Percentiles rank a stretch among this genome's conserved stretches.
Evolutionary conservation across 2,329 filamentous ascomycete species (phyloP).

Genomic region (Aspergillus aculeatinus): DNA sequence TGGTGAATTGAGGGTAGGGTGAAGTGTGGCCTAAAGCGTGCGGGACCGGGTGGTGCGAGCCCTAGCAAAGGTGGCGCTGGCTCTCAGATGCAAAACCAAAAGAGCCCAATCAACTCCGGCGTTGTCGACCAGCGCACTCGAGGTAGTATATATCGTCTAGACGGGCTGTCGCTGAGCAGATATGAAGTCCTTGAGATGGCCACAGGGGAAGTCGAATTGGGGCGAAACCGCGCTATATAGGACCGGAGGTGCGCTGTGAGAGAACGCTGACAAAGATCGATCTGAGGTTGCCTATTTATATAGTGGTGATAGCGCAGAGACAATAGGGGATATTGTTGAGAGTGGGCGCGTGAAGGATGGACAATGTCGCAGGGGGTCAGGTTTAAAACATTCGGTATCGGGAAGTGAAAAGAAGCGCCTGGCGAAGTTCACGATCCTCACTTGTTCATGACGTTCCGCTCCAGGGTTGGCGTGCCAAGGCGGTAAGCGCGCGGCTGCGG

Average conservation of each 20-base stretch:
- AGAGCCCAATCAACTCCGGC: neutral
- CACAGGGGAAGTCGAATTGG: constrained; percentile 2
- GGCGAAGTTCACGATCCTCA: constrained; percentile 14
- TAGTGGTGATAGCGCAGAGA: neutral
- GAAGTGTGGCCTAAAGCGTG: constrained; percentile 11
- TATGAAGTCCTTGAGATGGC: constrained; percentile 12
- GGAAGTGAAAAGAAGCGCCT: constrained; percentile 21
- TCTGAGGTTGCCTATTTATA: neutral
- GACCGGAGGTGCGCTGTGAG: neutral
- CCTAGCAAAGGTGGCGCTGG: constrained; percentile 3
- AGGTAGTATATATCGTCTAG: neutral
- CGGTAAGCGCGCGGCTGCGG: constrained; percentile 33
- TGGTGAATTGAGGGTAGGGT: constrained; percentile 43
- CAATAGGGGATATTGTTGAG: neutral
- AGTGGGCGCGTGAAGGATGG: constrained; percentile 14
- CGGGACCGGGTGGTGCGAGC: constrained; percentile 9
- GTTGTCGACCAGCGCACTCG: neutral
- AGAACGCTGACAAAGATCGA: neutral
- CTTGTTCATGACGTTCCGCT: constrained; percentile 32
- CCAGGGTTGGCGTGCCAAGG: constrained; percentile 29
- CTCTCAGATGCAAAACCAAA: neutral
- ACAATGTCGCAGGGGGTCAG: neutral
- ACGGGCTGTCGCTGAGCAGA: constrained; percentile 16
- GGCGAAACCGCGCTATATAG: constrained; percentile 15
- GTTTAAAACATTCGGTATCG: constrained; percentile 7